Percentiles rank a stretch among this genome's conserved stretches.
Conservation (phyloP, 179 eudicot genomes). For the Patellifolia procumbens region DNA sequence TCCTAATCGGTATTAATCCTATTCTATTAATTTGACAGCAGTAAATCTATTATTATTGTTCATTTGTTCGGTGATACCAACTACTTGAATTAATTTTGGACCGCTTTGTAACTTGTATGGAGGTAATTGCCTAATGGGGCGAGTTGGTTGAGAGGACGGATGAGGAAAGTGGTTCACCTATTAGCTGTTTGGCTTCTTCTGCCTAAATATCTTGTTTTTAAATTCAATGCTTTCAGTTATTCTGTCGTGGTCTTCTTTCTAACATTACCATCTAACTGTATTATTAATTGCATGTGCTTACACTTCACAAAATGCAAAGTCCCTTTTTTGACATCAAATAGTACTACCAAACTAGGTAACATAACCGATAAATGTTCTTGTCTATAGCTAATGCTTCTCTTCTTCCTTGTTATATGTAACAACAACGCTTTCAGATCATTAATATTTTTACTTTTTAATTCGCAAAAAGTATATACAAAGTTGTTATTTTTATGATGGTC, state of each 20-base stretch:
- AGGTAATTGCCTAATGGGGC: not conserved
- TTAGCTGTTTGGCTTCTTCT: not conserved
- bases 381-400: too few relatives aligned
- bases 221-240: not conserved
- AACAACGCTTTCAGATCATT: too few relatives aligned
- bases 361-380: too few relatives aligned
- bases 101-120: not conserved
- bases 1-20: too few relatives aligned
- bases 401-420: too few relatives aligned
- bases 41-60: too few relatives aligned
- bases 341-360: too few relatives aligned
- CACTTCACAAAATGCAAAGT: not conserved
- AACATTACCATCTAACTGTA: not conserved
- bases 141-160: not conserved
- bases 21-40: too few relatives aligned
- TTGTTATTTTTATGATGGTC: too few relatives aligned
- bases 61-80: not conserved
- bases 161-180: not conserved
- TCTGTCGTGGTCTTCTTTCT: not conserved
- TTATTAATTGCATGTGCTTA: slow-evolving; percentile 4
- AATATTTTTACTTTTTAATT: too few relatives aligned
- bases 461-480: too few relatives aligned
- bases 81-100: not conserved
- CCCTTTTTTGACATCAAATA: not conserved
- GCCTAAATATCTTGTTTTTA: not conserved